Evolutionary conservation across 78 protist genomes (phyloP).

Genomic region (Dictyostelium brefeldianum): DNA sequence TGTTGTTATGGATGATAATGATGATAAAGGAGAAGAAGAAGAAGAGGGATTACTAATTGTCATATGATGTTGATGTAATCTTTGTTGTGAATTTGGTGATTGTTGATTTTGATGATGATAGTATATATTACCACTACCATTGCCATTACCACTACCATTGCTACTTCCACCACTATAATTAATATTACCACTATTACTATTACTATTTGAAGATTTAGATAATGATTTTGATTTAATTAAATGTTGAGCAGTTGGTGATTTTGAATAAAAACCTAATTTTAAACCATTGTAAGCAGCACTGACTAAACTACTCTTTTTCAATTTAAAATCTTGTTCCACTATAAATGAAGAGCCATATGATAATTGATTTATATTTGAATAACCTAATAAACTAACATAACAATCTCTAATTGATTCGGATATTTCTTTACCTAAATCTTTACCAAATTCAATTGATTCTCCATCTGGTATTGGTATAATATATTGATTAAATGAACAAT

Average conservation of each 20-base stretch:
- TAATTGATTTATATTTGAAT: constrained; percentile 17
- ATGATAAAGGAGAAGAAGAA: too few species aligned
- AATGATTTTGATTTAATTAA: background rate
- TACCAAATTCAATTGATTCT: constrained; percentile 61
- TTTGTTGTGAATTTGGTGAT: background rate
- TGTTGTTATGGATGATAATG: too few species aligned
- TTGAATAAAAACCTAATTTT: constrained; percentile 89
- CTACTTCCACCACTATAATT: background rate
- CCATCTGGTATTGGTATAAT: constrained; percentile 76
- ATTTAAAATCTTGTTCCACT: constrained; percentile 54
- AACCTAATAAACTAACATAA: constrained; percentile 6
- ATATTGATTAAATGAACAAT: constrained; percentile 26
- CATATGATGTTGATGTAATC: background rate
- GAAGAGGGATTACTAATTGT: background rate
- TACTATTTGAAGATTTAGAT: background rate
- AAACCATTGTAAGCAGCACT: constrained; percentile 59
- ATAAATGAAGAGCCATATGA: constrained; percentile 17
- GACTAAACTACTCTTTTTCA: constrained; percentile 38
- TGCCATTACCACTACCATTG: background rate
- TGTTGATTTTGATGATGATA: background rate
- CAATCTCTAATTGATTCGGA: constrained; percentile 55
- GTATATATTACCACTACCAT: background rate
- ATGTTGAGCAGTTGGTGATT: constrained; percentile 42
- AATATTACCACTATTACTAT: background rate
- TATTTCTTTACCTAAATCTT: constrained; percentile 47